Base-by-base conservation (phyloP, 2,329 filamentous ascomycete genomes). In the Paraphaeosphaeria sporulosa region DNA sequence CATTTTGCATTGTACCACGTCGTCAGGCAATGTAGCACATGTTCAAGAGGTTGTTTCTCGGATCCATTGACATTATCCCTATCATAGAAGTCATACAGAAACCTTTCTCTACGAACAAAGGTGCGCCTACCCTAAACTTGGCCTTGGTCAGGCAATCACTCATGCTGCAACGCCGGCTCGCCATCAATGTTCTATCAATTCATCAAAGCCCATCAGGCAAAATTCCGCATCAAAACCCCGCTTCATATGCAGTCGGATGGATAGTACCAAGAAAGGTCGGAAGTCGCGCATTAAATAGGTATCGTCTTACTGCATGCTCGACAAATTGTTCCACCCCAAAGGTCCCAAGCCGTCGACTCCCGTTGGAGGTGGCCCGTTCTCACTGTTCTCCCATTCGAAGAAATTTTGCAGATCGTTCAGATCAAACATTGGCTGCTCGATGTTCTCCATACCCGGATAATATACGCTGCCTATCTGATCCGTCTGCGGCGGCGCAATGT, bases 371-470 rank as follows among this genome's bases (percentile, higher is more conserved):
- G 65, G 52, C 17, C 43, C 68, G 43, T 70, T 69, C 50, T 72
- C 71, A 15, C 56, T 70, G 23, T 67, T 67, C 21, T 71, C 69
- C 71, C 71, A 74, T 23, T 72, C 70, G 53, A 75, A 75, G 56
- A 75, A 75, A 21, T 75, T 74, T 27, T 75, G 72, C 2, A 75
- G 44, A 50, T 74, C 71, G 25, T 75, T 70, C 3, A 75, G 61
- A 27, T 75, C 71, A 40, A 75, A 73, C 47, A 74, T 70, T 13
- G 70, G 71, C 25, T 71, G 71, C 7, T 74, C 71, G 1, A 66
- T 55, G 8, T 65, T 60, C 12, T 65, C 58, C 19, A 61, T 58
- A 1, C 59, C 61, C 0, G 65, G 62, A 23, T 68, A 66, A 23
- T 69, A 60, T 1, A 56, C 55, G 4, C 34, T 55, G 8, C 63